A percentile compares a stretch with the other conserved stretches of the same genome.
Conservation (phyloP, 2,329 filamentous ascomycete genomes). For the Purpureocillium lavendulum region DNA sequence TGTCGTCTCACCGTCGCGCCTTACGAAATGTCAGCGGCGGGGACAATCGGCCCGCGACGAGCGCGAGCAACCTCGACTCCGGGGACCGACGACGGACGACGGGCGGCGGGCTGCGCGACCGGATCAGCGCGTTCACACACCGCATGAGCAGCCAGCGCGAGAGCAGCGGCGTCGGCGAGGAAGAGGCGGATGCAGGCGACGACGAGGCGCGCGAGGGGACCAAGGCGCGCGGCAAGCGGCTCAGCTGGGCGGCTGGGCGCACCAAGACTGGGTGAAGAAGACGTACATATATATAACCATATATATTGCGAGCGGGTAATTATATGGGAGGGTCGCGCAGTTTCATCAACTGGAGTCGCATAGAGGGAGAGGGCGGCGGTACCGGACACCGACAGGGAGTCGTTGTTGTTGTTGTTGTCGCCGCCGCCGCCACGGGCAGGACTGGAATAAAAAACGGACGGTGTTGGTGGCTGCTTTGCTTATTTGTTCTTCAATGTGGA, state of each 20-base stretch:
- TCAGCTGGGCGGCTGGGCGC: constrained; percentile 8
- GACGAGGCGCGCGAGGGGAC: constrained; percentile 8
- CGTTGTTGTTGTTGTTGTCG: no score
- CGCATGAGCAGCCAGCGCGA: constrained; percentile 16
- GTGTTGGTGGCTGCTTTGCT: no score
- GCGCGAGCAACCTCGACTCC: constrained; percentile 17
- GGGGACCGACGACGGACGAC: constrained; percentile 18
- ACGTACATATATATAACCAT: neutral
- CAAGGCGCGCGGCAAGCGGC: constrained; percentile 4
- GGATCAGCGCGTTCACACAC: constrained; percentile 24
- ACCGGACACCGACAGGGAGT: no score
- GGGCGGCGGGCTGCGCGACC: constrained; percentile 23
- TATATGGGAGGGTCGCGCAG: no score
- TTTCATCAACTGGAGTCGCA: no score
- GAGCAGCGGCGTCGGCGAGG: constrained; percentile 10
- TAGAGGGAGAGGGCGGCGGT: no score
- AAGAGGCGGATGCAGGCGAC: constrained; percentile 13
- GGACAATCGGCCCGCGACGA: constrained; percentile 21
- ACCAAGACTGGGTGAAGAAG: constrained; percentile 11
- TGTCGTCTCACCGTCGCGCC: constrained; percentile 9
- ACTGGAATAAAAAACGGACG: no score
- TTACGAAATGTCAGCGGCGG: constrained; percentile 8
- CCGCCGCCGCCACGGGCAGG: no score
- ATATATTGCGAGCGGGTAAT: neutral
- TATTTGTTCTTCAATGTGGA: no score